phyloP scores from a whole-genome alignment of 768 basidiomycete genomes.

The Flagelloscypha sp. region DNA sequence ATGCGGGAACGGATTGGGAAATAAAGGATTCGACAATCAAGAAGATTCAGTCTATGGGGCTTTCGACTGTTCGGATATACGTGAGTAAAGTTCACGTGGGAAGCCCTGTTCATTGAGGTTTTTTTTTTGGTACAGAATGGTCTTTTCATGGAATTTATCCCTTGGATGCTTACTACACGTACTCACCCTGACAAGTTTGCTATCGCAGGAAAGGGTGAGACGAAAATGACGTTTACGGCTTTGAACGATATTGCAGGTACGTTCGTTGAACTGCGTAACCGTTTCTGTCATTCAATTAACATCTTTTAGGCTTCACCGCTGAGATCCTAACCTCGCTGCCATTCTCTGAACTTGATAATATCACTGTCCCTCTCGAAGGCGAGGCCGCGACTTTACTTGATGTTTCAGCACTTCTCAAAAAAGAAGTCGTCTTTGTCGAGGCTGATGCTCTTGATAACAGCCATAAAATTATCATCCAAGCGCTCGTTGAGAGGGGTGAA shows the following conservation, averaged over 20 bases:
- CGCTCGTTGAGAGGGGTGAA: conserved; percentile 6
- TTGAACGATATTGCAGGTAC: conserved; percentile 25
- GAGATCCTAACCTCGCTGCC: conserved; percentile 25
- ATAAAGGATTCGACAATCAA: conserved; percentile 22
- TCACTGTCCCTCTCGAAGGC: conserved; percentile 28
- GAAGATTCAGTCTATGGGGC: conserved; percentile 19
- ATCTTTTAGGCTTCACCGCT: conserved; percentile 23
- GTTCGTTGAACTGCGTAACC: background rate
- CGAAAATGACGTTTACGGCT: conserved; percentile 21
- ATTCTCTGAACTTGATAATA: conserved; percentile 16
- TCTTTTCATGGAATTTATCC: conserved; percentile 22
- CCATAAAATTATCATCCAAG: conserved; percentile 1
- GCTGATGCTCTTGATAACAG: background rate
- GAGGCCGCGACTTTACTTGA: conserved; percentile 19
- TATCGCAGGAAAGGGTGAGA: conserved; percentile 22
- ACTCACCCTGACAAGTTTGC: conserved; percentile 21
- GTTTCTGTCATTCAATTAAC: background rate
- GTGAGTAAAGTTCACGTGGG: conserved; percentile 14
- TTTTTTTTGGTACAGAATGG: conserved; percentile 19
- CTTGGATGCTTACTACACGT: conserved; percentile 19
- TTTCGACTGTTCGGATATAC: conserved; percentile 23
- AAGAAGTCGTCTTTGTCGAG: conserved; percentile 11
- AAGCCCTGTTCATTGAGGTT: background rate
- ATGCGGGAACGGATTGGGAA: conserved; percentile 13
- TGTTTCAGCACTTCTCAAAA: conserved; percentile 17